A percentile compares a stretch with the other conserved stretches of the same genome.
These are phyloP conservation scores for Penicillium brevicompactum DNA, from an alignment of 2,329 filamentous ascomycete genomes.

Conservation along the genomic window DNA sequence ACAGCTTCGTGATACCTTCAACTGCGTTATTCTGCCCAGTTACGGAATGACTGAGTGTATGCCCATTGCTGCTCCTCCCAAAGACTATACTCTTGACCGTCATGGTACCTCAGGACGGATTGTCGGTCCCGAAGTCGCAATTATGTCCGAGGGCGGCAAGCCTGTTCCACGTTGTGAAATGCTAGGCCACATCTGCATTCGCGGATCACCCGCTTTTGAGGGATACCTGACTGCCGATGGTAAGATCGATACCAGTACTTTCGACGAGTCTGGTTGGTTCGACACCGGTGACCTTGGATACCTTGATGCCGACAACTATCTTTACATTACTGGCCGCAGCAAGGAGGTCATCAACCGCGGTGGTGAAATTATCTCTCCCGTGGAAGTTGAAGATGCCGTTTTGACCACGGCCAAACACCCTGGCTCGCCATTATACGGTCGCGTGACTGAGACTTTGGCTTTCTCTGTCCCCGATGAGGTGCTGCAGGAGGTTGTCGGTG, in stretches of 20 bases:
- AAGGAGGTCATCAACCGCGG: constrained; percentile 62
- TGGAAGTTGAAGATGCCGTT: constrained; percentile 62
- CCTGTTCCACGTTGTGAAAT: constrained; percentile 31
- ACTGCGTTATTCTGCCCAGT: constrained; percentile 56
- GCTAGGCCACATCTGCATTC: constrained; percentile 54
- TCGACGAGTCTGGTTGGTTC: constrained; percentile 55
- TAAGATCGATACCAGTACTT: constrained; percentile 27
- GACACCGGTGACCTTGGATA: constrained; percentile 59
- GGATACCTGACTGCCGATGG: constrained; percentile 35
- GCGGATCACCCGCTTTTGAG: constrained; percentile 54
- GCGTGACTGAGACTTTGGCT: constrained; percentile 54
- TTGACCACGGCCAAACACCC: constrained; percentile 48
- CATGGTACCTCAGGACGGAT: constrained; percentile 57
- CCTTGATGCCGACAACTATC: constrained; percentile 53
- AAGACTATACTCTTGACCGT: constrained; percentile 55
- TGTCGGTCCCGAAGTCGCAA: constrained; percentile 55
- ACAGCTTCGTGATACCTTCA: constrained; percentile 54
- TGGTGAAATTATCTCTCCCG: constrained; percentile 61
- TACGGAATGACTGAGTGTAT: constrained; percentile 65
- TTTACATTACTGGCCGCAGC: constrained; percentile 58
- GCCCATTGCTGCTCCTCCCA: constrained; percentile 59
- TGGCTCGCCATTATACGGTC: constrained; percentile 45
- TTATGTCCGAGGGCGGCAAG: constrained; percentile 48
- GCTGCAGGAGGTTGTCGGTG: constrained; percentile 59
- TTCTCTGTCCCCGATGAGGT: constrained; percentile 57